Conservation (phyloP, 2,329 filamentous ascomycete genomes). For the Ascochyta koolunga region DNA sequence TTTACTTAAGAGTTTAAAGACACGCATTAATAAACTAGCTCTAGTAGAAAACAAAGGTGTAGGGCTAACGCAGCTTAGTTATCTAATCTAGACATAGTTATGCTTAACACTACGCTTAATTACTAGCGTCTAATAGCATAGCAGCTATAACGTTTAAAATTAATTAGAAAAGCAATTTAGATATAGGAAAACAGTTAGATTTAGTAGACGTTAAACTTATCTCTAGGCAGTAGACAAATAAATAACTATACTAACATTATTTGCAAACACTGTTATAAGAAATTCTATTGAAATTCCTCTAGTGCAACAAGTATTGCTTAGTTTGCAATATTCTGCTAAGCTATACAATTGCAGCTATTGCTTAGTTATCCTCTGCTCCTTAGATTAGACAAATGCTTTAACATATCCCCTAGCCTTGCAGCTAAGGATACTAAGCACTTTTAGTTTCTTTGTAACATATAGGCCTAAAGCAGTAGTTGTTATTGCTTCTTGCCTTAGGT, state of each 20-base stretch:
- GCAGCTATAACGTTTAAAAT: neutral
- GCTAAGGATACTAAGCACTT: neutral
- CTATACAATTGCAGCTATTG: too few species aligned
- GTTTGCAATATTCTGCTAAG: neutral
- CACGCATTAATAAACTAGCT: too few species aligned
- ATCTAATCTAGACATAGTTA: too few species aligned
- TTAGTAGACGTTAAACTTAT: neutral
- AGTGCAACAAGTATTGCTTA: neutral
- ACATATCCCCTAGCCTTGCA: neutral
- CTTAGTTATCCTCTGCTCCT: neutral
- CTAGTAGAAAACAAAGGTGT: too few species aligned
- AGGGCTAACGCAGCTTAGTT: too few species aligned
- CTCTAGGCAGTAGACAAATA: neutral
- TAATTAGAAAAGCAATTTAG: too few species aligned
- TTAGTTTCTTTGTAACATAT: neutral
- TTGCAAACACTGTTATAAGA: neutral
- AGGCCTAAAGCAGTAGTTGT: neutral
- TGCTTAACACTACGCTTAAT: too few species aligned
- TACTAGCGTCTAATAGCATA: too few species aligned
- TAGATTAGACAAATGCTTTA: neutral
- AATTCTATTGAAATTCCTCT: neutral
- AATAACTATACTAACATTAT: neutral
- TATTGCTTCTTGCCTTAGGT: neutral
- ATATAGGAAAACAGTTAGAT: neutral
- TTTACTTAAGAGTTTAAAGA: too few species aligned